These are phyloP conservation scores for Chlorella sp. DNA, from an alignment of 139 green algal species.

Conservation along the genomic window DNA sequence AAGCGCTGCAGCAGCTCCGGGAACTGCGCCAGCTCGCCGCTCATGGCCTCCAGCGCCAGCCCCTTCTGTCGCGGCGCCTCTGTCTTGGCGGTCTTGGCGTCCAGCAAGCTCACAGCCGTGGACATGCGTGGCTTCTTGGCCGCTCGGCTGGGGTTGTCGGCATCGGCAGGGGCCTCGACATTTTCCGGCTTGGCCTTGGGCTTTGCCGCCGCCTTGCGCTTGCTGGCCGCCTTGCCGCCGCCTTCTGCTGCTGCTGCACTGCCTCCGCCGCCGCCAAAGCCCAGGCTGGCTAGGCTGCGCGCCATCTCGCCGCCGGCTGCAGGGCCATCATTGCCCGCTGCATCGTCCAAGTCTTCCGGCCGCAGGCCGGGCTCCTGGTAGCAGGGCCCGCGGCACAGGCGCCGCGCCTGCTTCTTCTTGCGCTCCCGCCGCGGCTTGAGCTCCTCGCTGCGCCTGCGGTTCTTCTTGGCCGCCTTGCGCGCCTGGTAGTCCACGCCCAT, in stretches of 20 bases:
- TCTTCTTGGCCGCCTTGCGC: constrained; percentile 70
- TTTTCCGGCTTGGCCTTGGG: background rate
- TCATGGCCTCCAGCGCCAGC: background rate
- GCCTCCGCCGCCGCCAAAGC: background rate
- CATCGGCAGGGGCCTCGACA: background rate
- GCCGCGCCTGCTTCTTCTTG: constrained; percentile 53
- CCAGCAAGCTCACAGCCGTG: constrained; percentile 47
- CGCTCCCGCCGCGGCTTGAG: constrained; percentile 23
- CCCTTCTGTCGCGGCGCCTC: constrained; percentile 10
- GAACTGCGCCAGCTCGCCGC: constrained; percentile 35
- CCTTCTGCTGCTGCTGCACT: background rate
- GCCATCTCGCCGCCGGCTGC: background rate
- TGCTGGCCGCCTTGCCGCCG: background rate
- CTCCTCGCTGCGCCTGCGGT: constrained; percentile 49
- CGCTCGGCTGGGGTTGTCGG: background rate
- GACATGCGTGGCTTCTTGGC: constrained; percentile 39
- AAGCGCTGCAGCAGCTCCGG: constrained; percentile 59
- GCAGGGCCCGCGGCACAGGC: constrained; percentile 53
- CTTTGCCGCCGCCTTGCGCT: constrained; percentile 11
- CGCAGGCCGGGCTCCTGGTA: constrained; percentile 54
- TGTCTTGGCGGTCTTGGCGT: constrained; percentile 3
- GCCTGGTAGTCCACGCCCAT: constrained; percentile 77
- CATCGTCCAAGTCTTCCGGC: constrained; percentile 45
- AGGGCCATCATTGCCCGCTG: background rate
- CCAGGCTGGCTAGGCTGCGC: background rate